A percentile compares a stretch with the other conserved stretches of the same genome.
Conservation (phyloP, 495 filamentous ascomycete genomes). For the Penicillium antarcticum region DNA sequence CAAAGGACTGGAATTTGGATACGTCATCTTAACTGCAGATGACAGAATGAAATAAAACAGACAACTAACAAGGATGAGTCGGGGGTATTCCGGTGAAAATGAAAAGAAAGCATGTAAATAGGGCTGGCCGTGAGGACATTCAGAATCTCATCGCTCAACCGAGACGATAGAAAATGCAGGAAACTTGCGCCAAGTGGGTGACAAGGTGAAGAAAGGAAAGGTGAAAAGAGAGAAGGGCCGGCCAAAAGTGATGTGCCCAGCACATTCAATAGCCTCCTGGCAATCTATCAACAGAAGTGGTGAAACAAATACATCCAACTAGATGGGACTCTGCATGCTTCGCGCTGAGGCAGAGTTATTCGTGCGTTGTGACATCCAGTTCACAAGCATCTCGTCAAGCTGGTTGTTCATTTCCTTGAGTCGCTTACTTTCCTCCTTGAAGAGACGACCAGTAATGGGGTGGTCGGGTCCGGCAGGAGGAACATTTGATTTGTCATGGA, state of each 20-base stretch:
- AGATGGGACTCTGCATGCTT: slow-evolving; percentile 13
- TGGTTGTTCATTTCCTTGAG: slow-evolving; percentile 79
- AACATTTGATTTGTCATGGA: slow-evolving; percentile 84
- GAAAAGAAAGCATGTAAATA: slow-evolving; percentile 12
- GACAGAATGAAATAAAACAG: slow-evolving; percentile 1
- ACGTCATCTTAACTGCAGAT: slow-evolving; percentile 17
- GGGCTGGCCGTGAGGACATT: slow-evolving; percentile 12
- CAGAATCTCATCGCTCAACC: slow-evolving; percentile 7
- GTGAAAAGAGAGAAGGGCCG: slow-evolving; percentile 4
- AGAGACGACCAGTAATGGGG: slow-evolving; percentile 75
- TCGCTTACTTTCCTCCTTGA: slow-evolving; percentile 77
- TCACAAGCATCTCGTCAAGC: slow-evolving; percentile 81
- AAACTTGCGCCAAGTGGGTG: slow-evolving; percentile 3
- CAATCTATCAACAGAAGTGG: slow-evolving; percentile 15
- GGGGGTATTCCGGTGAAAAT: slow-evolving; percentile 25
- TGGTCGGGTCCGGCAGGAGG: slow-evolving; percentile 74
- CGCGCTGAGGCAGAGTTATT: slow-evolving; percentile 15
- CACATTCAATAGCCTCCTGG: slow-evolving; percentile 11
- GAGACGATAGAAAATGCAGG: slow-evolving; percentile 5
- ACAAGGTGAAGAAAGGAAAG: slow-evolving; percentile 3
- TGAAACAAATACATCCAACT: slow-evolving; percentile 7
- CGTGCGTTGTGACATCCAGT: slow-evolving; percentile 68
- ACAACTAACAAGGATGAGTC: slow-evolving; percentile 17
- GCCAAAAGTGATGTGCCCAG: slow-evolving; percentile 24
- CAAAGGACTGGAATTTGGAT: slow-evolving; percentile 9